Evolutionary conservation across 2,329 filamentous ascomycete genomes (phyloP).

Genomic region (Xylariaceae sp.): DNA sequence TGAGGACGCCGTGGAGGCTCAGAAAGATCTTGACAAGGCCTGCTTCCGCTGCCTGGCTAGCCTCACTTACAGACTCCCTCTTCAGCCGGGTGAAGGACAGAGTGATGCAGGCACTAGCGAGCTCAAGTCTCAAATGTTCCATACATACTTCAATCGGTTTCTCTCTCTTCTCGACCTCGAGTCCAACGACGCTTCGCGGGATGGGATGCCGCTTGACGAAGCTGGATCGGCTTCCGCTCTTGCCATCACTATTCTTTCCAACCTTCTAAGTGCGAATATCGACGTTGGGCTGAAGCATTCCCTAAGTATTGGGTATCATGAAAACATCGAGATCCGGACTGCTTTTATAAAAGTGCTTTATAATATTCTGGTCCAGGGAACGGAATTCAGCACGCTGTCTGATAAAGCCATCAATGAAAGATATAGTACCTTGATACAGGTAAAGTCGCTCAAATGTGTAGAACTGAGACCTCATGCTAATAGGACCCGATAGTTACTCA

Average conservation of each 20-base stretch:
- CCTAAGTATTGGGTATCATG: slow-evolving; percentile 65
- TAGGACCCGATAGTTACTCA: slow-evolving; percentile 46
- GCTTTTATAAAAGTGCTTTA: slow-evolving; percentile 67
- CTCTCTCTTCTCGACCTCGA: slow-evolving; percentile 62
- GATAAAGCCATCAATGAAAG: slow-evolving; percentile 65
- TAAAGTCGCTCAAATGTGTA: slow-evolving; percentile 29
- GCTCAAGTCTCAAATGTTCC: slow-evolving; percentile 67
- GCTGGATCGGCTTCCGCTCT: slow-evolving; percentile 55
- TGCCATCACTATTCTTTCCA: slow-evolving; percentile 64
- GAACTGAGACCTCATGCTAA: slow-evolving; percentile 7
- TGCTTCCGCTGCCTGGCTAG: slow-evolving; percentile 62
- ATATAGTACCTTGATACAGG: slow-evolving; percentile 61
- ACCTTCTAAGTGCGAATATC: slow-evolving; percentile 66
- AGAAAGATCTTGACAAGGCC: slow-evolving; percentile 62
- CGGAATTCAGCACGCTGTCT: slow-evolving; percentile 65
- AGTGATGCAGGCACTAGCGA: slow-evolving; percentile 64
- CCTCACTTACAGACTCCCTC: slow-evolving; percentile 60
- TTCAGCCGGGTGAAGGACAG: slow-evolving; percentile 62
- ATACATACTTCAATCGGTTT: slow-evolving; percentile 67
- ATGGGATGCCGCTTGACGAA: slow-evolving; percentile 52
- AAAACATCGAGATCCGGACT: slow-evolving; percentile 64
- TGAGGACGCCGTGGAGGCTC: slow-evolving; percentile 50
- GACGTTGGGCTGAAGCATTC: slow-evolving; percentile 68
- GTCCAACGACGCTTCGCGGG: slow-evolving; percentile 40
- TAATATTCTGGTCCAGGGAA: slow-evolving; percentile 67